phyloP scores from a whole-genome alignment of 192 early-diverging fungal genomes.

The Backusella mclennaniae region DNA sequence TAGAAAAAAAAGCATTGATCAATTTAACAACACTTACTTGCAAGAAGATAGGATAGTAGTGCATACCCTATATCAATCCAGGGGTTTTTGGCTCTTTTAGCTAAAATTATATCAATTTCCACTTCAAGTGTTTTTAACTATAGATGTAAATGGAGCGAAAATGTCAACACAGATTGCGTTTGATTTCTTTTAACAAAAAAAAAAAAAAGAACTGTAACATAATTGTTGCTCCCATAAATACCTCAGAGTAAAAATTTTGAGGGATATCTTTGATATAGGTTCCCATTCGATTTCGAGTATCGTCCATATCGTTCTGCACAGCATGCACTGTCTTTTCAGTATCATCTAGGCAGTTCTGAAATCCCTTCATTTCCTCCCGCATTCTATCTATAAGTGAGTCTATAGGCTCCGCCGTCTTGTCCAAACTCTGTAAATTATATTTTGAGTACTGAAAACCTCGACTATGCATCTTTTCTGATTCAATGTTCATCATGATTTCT shows the following conservation, averaged over 20 bases:
- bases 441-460: neutral
- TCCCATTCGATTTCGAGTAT: slow-evolving; percentile 18
- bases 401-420: neutral
- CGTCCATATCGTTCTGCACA: slow-evolving; percentile 25
- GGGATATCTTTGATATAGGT: slow-evolving; percentile 31
- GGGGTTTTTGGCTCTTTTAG: slow-evolving; percentile 36
- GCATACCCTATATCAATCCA: slow-evolving; percentile 36
- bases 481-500: slow-evolving; percentile 9
- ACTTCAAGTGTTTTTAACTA: slow-evolving; percentile 38
- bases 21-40: slow-evolving; percentile 18
- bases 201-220: neutral
- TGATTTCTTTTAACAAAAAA: neutral
- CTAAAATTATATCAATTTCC: slow-evolving; percentile 30
- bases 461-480: slow-evolving; percentile 12
- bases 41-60: slow-evolving; percentile 28
- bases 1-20: neutral
- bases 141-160: neutral
- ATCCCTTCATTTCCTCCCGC: slow-evolving; percentile 7
- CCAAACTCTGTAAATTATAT: neutral
- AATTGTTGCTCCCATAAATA: neutral
- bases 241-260: slow-evolving; percentile 26
- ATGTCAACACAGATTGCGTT: neutral
- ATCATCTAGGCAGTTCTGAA: slow-evolving; percentile 6
- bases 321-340: slow-evolving; percentile 20
- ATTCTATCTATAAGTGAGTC: neutral